Base-by-base conservation (phyloP, 345 rosid genomes). In the Acer campestre region DNA sequence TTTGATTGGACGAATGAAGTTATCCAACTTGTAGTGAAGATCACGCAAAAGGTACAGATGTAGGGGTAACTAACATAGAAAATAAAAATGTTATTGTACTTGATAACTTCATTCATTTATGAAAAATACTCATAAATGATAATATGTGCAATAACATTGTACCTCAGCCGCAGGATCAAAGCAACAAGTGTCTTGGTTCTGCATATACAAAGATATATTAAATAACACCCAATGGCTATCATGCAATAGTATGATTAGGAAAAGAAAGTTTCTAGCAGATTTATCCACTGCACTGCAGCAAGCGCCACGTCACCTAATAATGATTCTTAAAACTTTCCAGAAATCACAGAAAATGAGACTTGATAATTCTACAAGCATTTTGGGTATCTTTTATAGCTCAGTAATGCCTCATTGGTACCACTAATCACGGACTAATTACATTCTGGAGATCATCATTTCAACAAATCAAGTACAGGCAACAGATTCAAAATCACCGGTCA, bases 111-210 rank as follows among this genome's bases (percentile, higher is more conserved):
- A 25, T 53, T 27, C 29, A 17, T 35, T 67, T 9, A 59, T 20
- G 18, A 64, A 49, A 65, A 75, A 66, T 48, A 40, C 49, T 58
- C 20, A 62, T 58, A 18, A 18, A 67, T 38, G 13, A 48, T 22
- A 12, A 12, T 29, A 20, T 8, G 13, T 8, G 17, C 42, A 67
- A 81, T 44, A 75, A 78, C 61, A 76, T 38, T 59, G 66, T 86
- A 94, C 98, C 97, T 90, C 95, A 64, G 94, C 88, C 77, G 79
- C 77, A 79, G 89, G 91, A 84, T 90, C 98, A 69, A 84, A 77
- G 84, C 88, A 88, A 84, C 89, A 81, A 31, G 80, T 78, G 51
- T 86, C 81, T 76, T 84, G 88, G 73, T 86, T 87, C 91, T 82
- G 90, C 84, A 86, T 80, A 80, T 71, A 46, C 62, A 80, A 66